These are phyloP conservation scores for Daldinia loculata DNA, from an alignment of 495 filamentous ascomycete species.

Conservation along the genomic window DNA sequence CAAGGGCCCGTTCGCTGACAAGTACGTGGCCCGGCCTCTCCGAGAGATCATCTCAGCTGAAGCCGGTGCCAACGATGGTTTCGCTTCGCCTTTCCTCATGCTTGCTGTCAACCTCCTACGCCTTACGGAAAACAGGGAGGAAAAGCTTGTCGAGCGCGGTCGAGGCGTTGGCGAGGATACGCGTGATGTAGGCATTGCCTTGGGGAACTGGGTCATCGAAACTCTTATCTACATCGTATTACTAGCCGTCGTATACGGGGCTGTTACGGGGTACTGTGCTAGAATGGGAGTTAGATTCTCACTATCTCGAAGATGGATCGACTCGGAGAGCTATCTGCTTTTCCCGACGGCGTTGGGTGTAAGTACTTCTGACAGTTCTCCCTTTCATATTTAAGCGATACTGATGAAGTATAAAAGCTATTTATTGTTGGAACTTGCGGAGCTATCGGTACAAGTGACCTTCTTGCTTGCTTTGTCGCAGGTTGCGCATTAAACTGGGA, in stretches of 20 bases:
- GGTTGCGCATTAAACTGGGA: constrained; percentile 87
- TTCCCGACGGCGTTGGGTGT: constrained; percentile 86
- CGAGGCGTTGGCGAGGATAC: constrained; percentile 56
- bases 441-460: constrained; percentile 85
- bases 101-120: constrained; percentile 64
- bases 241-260: constrained; percentile 76
- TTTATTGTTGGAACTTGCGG: constrained; percentile 85
- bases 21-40: constrained; percentile 63
- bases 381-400: not conserved
- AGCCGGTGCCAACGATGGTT: constrained; percentile 68
- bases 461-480: constrained; percentile 91
- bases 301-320: constrained; percentile 75
- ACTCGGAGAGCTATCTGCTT: constrained; percentile 84
- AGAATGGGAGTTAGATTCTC: constrained; percentile 66
- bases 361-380: constrained; percentile 42
- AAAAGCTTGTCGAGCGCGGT: constrained; percentile 60
- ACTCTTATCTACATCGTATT: constrained; percentile 83
- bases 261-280: constrained; percentile 69
- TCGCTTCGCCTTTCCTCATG: constrained; percentile 68
- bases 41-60: constrained; percentile 71
- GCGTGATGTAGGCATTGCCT: constrained; percentile 69
- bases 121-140: constrained; percentile 55
- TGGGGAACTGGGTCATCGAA: constrained; percentile 82
- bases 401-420: constrained; percentile 39
- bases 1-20: constrained; percentile 69